These are phyloP conservation scores for Tolypocladium album DNA, from an alignment of 2,329 filamentous ascomycete genomes.

Conservation along the genomic window DNA sequence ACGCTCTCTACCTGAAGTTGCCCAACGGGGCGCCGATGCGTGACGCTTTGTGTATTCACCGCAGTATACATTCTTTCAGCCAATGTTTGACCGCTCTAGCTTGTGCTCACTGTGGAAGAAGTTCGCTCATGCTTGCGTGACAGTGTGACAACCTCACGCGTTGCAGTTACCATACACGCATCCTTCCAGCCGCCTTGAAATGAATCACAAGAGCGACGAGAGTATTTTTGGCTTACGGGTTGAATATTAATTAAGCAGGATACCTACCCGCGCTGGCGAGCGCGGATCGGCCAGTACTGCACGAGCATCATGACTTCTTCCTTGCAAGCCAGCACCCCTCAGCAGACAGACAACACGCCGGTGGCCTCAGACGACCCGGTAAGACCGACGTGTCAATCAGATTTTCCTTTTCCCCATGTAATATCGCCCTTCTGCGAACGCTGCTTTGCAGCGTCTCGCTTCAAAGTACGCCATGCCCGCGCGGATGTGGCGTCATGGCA, in stretches of 20 bases:
- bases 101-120: background rate
- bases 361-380: no score
- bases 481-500: conserved; percentile 73
- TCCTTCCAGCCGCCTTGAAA: no score
- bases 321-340: conserved; percentile 76
- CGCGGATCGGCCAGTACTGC: background rate
- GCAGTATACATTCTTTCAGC: background rate
- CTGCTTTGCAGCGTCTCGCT: conserved; percentile 55
- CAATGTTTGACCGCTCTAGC: background rate
- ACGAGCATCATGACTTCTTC: conserved; percentile 72
- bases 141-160: background rate
- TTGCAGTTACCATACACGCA: background rate
- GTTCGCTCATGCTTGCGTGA: no score
- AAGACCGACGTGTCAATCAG: conserved; percentile 37
- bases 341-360: no score
- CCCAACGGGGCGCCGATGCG: background rate
- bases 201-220: no score
- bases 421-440: conserved; percentile 71
- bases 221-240: no score
- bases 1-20: background rate
- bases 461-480: conserved; percentile 85
- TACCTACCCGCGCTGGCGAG: background rate
- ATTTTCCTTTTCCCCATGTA: conserved; percentile 69
- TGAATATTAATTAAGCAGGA: no score
- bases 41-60: background rate